Base-by-base conservation (phyloP, 2,329 filamentous ascomycete species). In the Hirsutella thompsonii region DNA sequence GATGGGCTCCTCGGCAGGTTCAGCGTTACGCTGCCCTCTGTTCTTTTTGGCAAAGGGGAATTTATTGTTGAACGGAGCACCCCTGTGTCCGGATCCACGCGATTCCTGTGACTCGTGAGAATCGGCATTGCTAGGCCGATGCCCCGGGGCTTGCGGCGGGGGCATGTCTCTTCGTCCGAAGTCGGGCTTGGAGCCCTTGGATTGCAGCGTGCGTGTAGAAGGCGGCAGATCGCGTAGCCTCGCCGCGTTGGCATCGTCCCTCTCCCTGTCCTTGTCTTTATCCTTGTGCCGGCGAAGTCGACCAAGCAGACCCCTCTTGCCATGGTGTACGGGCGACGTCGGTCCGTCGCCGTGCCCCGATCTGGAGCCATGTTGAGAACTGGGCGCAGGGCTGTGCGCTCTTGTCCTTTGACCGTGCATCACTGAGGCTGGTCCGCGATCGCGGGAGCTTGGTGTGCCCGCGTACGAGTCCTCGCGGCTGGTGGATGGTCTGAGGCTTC, bases 351-450 rank as follows among this genome's bases (percentile, higher is more conserved):
- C 47, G 52, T 69, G 57, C 49, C 64, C 53, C 61, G 70, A 54
- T 52, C 67, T 69, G 57, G 69, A 56, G 61, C 74, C 71, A 54
- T 81, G 86, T 50, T 74, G 74, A 34, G 74, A 68, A 58, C 85
- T 92, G 8, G 88, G 83, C 1, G 86, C 85, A 20, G 89, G 87
- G 59, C 89, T 94, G 45, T 83, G 76, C 11, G 85, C 79, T 48
- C 88, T 80, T 19, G 70, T 69, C 46, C 62, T 62, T 37, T 66
- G 58, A 49, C 56, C 49, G 65, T 72, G 56, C 69, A 70, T 64
- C 34, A 58, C 54, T 23, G 55, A 53, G 23, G 67, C 67, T 39
- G 60, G 63, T 28, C 61, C 67, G 42, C 70, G 70, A 45, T 80
- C 79, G 56, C 72, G 77, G 54, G 63, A 53, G 43, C 51, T 50